Evolutionary conservation across 2,329 filamentous ascomycete genomes (phyloP), one percentile per base, ranked within the genome.

Genomic region (Talaromyces sp.): DNA sequence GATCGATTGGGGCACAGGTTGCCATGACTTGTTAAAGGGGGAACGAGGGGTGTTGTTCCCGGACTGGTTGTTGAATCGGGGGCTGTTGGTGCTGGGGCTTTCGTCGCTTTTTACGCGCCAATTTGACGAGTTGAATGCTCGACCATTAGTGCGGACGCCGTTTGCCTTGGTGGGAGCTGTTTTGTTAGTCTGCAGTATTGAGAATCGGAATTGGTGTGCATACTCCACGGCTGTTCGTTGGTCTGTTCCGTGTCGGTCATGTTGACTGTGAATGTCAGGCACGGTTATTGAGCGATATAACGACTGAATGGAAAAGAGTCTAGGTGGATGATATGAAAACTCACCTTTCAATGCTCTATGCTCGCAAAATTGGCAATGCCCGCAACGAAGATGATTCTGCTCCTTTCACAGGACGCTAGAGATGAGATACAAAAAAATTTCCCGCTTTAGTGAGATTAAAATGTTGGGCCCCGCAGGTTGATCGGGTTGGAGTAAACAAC

Each of bases 51-150:
- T 74, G 64, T 66, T 66, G 67, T 68, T 74, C 66, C 69, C 72
- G 60, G 67, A 70, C 57, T 68, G 69, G 49, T 67, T 71, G n/a
- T 70, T 71, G 25, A 74, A 71, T 13, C 68, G 73, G 54, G 71
- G 70, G 39, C 69, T 70, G 10, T 71, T 70, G 22, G 67, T 68
- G 45, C 71, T 73, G 3, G 78, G 74, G 64, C 73, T 75, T 37
- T 75, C 74, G 63, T 79, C 75, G 22, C 68, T 69, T 70, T 79
- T 80, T 61, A 75, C 68, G 27, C 79, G 78, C 79, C 79, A 80
- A 68, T 80, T 80, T 56, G 71, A 67, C 1, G 76, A 78, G 66
- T 76, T 73, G 69, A 78, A 78, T 50, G 76, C 76, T 66, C 76
- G 75, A 39, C 76, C 76, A 54, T 70, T 74, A 15, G 76, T 74